These are phyloP conservation scores for Russula emetica DNA, from an alignment of 768 basidiomycete species.

Conservation along the genomic window DNA sequence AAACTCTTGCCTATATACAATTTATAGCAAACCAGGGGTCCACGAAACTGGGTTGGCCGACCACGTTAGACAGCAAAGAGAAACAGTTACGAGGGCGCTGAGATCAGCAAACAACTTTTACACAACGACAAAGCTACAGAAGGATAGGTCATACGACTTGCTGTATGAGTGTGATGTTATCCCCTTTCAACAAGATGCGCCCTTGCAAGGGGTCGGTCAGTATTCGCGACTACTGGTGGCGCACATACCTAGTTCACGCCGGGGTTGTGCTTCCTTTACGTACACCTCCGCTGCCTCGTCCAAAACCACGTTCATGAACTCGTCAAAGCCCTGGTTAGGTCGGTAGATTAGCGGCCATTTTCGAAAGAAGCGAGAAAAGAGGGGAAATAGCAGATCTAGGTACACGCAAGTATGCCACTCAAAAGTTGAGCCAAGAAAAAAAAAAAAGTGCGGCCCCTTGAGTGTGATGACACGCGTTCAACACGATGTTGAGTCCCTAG, in stretches of 20 bases:
- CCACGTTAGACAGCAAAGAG: conserved; percentile 11
- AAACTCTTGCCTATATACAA: conserved; percentile 80
- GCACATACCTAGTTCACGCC: conserved; percentile 72
- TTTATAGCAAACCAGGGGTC: conserved; percentile 42
- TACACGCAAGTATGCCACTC: neutral
- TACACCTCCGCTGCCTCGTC: conserved; percentile 93
- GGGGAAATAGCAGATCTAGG: conserved; percentile 15
- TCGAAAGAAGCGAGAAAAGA: neutral
- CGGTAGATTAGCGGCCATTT: conserved; percentile 18
- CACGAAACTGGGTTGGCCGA: neutral
- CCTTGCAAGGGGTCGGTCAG: conserved; percentile 45
- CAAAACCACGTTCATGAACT: conserved; percentile 98
- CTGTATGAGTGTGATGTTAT: conserved; percentile 98
- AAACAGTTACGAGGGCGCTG: conserved; percentile 1
- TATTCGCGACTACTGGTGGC: conserved; percentile 7
- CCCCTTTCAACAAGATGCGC: conserved; percentile 93
- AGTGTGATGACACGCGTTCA: conserved; percentile 37
- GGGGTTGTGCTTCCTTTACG: conserved; percentile 83
- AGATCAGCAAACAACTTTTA: conserved; percentile 24
- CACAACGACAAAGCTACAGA: conserved; percentile 19
- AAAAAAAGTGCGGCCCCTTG: conserved; percentile 35
- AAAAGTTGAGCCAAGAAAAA: neutral
- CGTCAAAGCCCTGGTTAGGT: conserved; percentile 85
- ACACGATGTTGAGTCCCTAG: conserved; percentile 35
- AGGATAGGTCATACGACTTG: conserved; percentile 41